Base-by-base conservation (phyloP, 768 basidiomycete genomes). In the Lactarius psammicola region DNA sequence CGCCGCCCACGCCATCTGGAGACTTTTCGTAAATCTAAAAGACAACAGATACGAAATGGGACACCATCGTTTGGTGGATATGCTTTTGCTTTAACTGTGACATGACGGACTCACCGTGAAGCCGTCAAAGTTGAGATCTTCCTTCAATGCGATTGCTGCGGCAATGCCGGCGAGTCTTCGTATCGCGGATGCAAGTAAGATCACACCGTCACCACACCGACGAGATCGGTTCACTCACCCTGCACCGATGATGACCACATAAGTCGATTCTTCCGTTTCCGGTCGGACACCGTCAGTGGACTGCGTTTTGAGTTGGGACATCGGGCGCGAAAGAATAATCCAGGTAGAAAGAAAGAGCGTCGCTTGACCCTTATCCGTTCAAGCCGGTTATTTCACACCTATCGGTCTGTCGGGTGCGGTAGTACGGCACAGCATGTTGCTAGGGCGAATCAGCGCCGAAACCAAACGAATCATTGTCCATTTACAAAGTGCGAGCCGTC, bases 21-120 rank as follows among this genome's bases (percentile, higher is more conserved):
- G 70, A 63, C 58, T 73, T 71, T 59, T 78, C 77, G 63, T 76
- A 76, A 42, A 78, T 75, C 78, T 78, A 44, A 38, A 56, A n/a
- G n/a, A n/a, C n/a, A 23, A 30, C 2, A 33, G 34, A 23, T 4
- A 7, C 1, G 15, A 23, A 46, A 10, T 2, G 23, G 34, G 17
- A 15, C 23, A 26, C 7, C 11, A 30, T 9, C 51, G n/a, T n/a
- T n/a, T n/a, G n/a, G 30, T 20, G 6, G 9, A 2, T n/a, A n/a
- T n/a, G n/a, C n/a, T 18, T 31, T 13, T 40, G 40, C 15, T 33
- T 15, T 13, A 30, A 59, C 46, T 54, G 49, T 34, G 1, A 34
- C 28, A 26, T 15, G n/a, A n/a, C 2, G 2, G n/a, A 71, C 74
- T 31, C 53, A 77, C 78, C 23, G 70, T 74, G 62, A 78, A 76